These are phyloP conservation scores for Solanum neorickii DNA, from an alignment of 257 asterid genomes.

Conservation along the genomic window DNA sequence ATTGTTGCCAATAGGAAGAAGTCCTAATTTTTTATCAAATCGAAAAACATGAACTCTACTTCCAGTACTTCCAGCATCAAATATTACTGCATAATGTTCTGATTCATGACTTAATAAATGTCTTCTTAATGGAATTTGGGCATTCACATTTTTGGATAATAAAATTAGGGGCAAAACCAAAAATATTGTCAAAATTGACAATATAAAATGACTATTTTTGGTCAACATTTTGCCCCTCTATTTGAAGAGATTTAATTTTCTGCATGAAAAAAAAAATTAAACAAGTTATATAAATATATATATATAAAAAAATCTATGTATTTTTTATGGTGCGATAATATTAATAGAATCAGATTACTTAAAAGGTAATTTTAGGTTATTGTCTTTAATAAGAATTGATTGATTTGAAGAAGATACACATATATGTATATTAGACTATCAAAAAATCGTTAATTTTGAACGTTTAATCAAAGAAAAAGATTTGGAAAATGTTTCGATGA, in stretches of 20 bases:
- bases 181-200: conserved; percentile 28
- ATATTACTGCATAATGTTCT: conserved; percentile 57
- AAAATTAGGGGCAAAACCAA: conserved; percentile 36
- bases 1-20: conserved; percentile 56
- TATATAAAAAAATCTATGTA: too few relatives aligned
- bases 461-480: too few relatives aligned
- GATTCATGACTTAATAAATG: conserved; percentile 28
- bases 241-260: not conserved
- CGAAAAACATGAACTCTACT: conserved; percentile 78
- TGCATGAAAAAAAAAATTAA: not conserved
- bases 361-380: too few relatives aligned
- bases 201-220: conserved; percentile 5
- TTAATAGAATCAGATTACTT: too few relatives aligned
- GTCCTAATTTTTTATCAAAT: conserved; percentile 47
- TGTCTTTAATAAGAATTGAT: too few relatives aligned
- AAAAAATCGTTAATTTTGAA: too few relatives aligned
- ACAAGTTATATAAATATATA: not conserved
- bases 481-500: too few relatives aligned
- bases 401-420: too few relatives aligned
- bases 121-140: conserved; percentile 7
- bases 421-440: conserved; percentile 2
- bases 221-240: not conserved
- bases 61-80: conserved; percentile 80
- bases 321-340: too few relatives aligned
- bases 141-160: conserved; percentile 8